Evolutionary conservation across 176 grass and related monocot species (phyloP).

Genomic region (Cenchrus fungigraminus): DNA sequence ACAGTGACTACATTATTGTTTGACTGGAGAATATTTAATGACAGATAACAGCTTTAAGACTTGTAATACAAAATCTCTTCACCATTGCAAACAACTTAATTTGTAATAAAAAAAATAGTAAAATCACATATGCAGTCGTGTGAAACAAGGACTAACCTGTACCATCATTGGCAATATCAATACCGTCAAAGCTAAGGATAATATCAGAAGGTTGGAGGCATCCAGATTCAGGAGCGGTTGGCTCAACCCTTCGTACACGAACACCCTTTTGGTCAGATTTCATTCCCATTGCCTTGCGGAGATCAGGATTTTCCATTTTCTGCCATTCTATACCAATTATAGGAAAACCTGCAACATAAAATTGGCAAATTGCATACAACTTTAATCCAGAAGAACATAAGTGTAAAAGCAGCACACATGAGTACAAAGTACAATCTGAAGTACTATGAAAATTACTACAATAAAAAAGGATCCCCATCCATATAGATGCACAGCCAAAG

Average conservation of each 20-base stretch:
- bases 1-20: background rate
- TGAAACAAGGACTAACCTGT: constrained; percentile 63
- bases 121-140: constrained; percentile 8
- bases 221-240: constrained; percentile 85
- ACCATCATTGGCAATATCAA: constrained; percentile 96
- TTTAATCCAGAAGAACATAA: constrained; percentile 22
- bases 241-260: constrained; percentile 86
- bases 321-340: constrained; percentile 95
- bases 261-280: constrained; percentile 89
- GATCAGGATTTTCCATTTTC: constrained; percentile 99
- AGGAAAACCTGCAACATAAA: constrained; percentile 72
- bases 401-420: constrained; percentile 1
- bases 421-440: background rate
- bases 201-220: constrained; percentile 90
- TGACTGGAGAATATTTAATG: constrained; percentile 1
- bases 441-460: constrained; percentile 14
- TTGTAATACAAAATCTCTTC: constrained; percentile 22
- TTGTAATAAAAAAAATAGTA: background rate
- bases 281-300: constrained; percentile 96
- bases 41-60: constrained; percentile 10
- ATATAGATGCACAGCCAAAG: constrained; percentile 3
- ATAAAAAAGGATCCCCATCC: background rate
- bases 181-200: constrained; percentile 84
- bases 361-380: constrained; percentile 10
- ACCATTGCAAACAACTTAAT: background rate